Evolutionary conservation across 495 filamentous ascomycete genomes (phyloP), one percentile per base, ranked within the genome.

Genomic region (Lasiosphaeris hirsuta): DNA sequence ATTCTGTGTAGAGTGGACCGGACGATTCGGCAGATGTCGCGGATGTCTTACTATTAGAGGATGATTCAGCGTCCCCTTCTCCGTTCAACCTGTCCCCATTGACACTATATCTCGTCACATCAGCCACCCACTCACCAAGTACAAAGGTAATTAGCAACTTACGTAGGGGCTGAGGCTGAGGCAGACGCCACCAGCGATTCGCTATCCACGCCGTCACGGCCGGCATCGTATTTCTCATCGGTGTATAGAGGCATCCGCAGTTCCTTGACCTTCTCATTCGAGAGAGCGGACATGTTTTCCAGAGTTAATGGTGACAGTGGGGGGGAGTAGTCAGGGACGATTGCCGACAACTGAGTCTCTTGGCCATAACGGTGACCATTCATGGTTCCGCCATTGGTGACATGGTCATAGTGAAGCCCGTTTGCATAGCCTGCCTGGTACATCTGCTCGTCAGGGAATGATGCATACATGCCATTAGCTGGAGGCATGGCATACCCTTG

Each of bases 281-380:
- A 73, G 63, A 85, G 83, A 4, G 76, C 70, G 48, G 69, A 70
- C 62, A 72, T 74, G 36, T 56, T 62, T 42, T 77, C 70, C 68
- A 75, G 67, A 62, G 80, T 81, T 39, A 72, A 69, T 45, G 66
- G 53, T 15, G 64, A 62, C 36, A 73, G 67, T 34, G 77, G 79
- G 51, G 89, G 89, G 17, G 86, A 79, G 65, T 90, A 94, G 57
- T 92, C 90, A 0, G 88, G 86, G 7, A 90, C 90, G 14, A 82
- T 76, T 7, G 89, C 87, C 18, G 89, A 92, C 30, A 94, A 77
- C 41, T 82, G 78, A 2, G 85, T 83, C 52, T 82, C 80, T 0
- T 74, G 63, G 9, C 66, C 62, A 36, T 67, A 74, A 43, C 69
- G 60, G 47, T 78, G 56, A 7, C 75, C 73, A 39, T 80, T 80